Base-by-base conservation (phyloP, 1,284 basidiomycete genomes). In the Cutaneotrichosporon dermatis region DNA sequence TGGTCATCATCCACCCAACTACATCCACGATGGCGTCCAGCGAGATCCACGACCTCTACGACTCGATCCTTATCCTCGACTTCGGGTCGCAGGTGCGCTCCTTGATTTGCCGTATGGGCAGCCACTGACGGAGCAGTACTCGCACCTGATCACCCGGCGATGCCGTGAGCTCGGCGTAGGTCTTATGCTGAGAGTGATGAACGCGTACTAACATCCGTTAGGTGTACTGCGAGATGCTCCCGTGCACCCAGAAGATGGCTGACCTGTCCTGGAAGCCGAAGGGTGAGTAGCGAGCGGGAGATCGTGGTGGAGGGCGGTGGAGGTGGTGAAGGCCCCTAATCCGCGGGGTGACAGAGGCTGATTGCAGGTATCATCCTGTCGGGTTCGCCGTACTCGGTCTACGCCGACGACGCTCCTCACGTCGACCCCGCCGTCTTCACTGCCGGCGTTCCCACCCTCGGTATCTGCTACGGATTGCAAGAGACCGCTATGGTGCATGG, bases 401-500 rank as follows among this genome's bases (percentile, higher is more conserved):
- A 98, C 79, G 95, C 95, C 67, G 78, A 84, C 42, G 92, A 88
- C 68, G 88, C 96, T 6, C 96, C 96, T 13, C 90, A 93, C 67
- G 93, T 94, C 50, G 95, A 99, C 78, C 90, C 92, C 15, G 88
- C 84, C n/a, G 88, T 99, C n/a, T 99, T 94, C 72, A 84, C 87
- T 45, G 83, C 90, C 12, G 92, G 89, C 41, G 87, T 98, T 0
- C 95, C 96, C 15, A 87, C 99, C 57, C 83, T 99, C 13, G 96
- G 96, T 51, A 98, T 99, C 64, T 99, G 96, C 78, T 99, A 99
- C 79, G 96, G 96, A 36, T 83, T 99, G n/a, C 76, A 93, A 88
- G 95, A 99, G 83, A 92, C 98, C 63, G 93, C 94, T 15, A 90
- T 88, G 85, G 88, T 87, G 63, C 81, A 92, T 74, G 88, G 88